A percentile compares a stretch with the other conserved stretches of the same genome.
Conservation (phyloP, 345 rosid genomes). For the Ceriops zippeliana region DNA sequence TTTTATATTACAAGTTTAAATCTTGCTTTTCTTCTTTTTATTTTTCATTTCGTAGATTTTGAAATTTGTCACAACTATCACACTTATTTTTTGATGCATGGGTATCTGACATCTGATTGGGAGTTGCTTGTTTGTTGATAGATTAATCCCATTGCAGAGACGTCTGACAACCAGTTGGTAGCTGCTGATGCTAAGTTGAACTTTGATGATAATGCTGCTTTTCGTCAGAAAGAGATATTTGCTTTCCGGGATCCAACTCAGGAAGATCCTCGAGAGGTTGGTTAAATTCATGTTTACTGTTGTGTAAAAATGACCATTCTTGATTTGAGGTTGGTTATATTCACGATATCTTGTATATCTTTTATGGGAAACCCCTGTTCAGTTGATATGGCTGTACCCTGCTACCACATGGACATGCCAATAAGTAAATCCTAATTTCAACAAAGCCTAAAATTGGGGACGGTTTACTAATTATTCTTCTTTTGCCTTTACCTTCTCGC, state of each 20-base stretch:
- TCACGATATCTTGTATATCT: too few species aligned
- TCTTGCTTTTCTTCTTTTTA: neutral
- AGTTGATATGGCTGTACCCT: too few species aligned
- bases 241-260: constrained; percentile 86
- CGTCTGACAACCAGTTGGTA: constrained; percentile 72
- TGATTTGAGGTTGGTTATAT: neutral
- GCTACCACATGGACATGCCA: too few species aligned
- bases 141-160: constrained; percentile 98
- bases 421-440: neutral
- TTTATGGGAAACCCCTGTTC: too few species aligned
- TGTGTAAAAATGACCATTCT: neutral
- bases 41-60: neutral
- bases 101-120: constrained; percentile 2
- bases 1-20: neutral
- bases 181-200: constrained; percentile 99
- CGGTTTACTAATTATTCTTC: constrained; percentile 5
- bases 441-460: neutral
- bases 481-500: constrained; percentile 13
- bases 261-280: constrained; percentile 98
- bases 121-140: constrained; percentile 25
- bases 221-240: constrained; percentile 77
- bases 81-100: neutral
- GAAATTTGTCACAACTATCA: neutral
- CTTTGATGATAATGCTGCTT: constrained; percentile 97
- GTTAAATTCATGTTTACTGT: neutral